Percentiles rank a stretch among this genome's conserved stretches.
Conservation (phyloP, 2,329 filamentous ascomycete species). For the Phialocephala sp. region DNA sequence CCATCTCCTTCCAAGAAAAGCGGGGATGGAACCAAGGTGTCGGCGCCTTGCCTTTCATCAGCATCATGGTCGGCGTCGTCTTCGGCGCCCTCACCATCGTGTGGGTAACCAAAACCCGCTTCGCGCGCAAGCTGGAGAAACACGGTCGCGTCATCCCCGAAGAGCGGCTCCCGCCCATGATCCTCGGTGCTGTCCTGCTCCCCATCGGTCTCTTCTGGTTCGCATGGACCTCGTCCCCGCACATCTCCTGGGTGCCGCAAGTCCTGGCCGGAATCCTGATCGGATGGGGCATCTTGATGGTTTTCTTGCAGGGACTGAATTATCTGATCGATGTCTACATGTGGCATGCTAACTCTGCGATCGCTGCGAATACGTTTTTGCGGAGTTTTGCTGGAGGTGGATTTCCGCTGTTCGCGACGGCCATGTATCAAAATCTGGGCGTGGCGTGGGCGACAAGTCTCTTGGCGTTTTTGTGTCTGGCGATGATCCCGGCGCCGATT, state of each 20-base stretch:
- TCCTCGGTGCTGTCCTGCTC: slow-evolving; percentile 50
- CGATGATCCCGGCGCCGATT: slow-evolving; percentile 46
- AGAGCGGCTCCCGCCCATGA: slow-evolving; percentile 53
- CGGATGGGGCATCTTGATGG: slow-evolving; percentile 50
- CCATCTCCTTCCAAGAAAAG: slow-evolving; percentile 49
- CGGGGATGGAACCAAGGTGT: slow-evolving; percentile 49
- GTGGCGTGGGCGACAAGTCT: slow-evolving; percentile 49
- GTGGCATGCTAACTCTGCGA: slow-evolving; percentile 38
- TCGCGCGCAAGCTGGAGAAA: slow-evolving; percentile 40
- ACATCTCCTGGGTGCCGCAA: slow-evolving; percentile 49
- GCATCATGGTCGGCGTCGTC: slow-evolving; percentile 48
- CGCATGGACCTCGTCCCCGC: slow-evolving; percentile 51
- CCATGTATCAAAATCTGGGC: slow-evolving; percentile 48
- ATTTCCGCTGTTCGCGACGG: slow-evolving; percentile 45
- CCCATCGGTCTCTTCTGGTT: slow-evolving; percentile 58
- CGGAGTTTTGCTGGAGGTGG: slow-evolving; percentile 26
- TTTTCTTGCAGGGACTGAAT: slow-evolving; percentile 51
- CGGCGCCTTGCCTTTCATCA: slow-evolving; percentile 50
- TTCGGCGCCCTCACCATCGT: slow-evolving; percentile 36
- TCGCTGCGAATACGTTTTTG: slow-evolving; percentile 32
- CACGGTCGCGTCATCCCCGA: slow-evolving; percentile 48
- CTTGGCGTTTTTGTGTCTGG: slow-evolving; percentile 45
- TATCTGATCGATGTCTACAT: slow-evolving; percentile 53
- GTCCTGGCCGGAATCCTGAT: slow-evolving; percentile 49
- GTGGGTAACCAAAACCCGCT: slow-evolving; percentile 45